Conservation (phyloP, 2,329 filamentous ascomycete genomes). For the Stemphylium vesicarium region DNA sequence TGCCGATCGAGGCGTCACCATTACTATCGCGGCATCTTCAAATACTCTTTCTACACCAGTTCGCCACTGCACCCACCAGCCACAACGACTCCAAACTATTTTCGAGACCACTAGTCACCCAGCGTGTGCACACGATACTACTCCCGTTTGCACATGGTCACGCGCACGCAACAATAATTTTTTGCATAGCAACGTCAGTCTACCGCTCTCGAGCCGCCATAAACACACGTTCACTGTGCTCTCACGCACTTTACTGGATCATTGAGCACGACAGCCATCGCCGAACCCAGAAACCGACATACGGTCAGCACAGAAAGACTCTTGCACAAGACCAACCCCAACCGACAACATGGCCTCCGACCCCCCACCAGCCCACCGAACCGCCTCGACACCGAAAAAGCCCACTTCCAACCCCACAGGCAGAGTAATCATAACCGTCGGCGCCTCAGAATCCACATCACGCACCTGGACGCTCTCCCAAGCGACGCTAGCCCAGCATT, state of each 20-base stretch:
- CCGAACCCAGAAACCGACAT: too few species aligned
- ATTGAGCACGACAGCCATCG: too few species aligned
- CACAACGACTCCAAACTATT: too few species aligned
- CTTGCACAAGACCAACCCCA: neutral
- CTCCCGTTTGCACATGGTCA: too few species aligned
- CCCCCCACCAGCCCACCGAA: neutral
- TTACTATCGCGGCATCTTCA: neutral
- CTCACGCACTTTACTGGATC: too few species aligned
- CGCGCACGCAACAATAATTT: too few species aligned
- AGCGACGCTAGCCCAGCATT: constrained; percentile 13
- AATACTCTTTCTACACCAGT: neutral
- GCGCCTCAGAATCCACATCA: neutral
- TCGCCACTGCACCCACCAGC: neutral
- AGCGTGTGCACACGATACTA: too few species aligned
- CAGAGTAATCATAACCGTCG: constrained; percentile 14
- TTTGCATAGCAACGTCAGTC: too few species aligned
- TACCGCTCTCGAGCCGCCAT: too few species aligned
- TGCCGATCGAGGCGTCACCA: neutral
- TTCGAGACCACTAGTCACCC: too few species aligned
- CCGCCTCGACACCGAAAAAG: neutral
- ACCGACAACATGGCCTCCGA: neutral
- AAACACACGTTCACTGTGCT: too few species aligned
- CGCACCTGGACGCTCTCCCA: constrained; percentile 19
- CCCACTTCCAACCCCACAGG: neutral
- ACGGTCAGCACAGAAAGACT: too few species aligned